Conservation (phyloP, 2,329 filamentous ascomycete genomes). For the Neofusicoccum laricinum region DNA sequence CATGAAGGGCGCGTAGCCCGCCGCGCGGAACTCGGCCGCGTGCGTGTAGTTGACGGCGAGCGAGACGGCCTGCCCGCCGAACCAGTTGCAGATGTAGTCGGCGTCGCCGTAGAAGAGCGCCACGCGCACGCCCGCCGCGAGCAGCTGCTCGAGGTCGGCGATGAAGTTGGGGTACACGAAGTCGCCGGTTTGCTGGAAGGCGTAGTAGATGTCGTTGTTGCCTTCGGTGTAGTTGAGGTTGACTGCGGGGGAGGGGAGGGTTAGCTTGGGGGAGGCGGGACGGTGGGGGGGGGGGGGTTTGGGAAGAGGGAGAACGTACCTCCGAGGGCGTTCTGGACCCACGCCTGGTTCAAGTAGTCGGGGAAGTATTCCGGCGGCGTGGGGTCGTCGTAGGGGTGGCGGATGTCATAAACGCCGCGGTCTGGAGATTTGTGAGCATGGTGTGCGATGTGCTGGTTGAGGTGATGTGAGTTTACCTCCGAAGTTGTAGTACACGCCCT, state of each 20-base stretch:
- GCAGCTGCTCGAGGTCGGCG: conserved; percentile 40
- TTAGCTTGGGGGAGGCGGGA: too few species aligned
- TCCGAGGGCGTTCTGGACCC: conserved; percentile 59
- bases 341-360: conserved; percentile 62
- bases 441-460: conserved; percentile 24
- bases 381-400: conserved; percentile 54
- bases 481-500: conserved; percentile 55
- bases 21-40: conserved; percentile 25
- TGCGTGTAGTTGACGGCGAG: conserved; percentile 37
- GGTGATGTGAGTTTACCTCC: conserved; percentile 39
- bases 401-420: conserved; percentile 58
- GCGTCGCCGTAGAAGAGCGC: conserved; percentile 35
- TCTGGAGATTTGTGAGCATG: conserved; percentile 18
- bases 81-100: conserved; percentile 39
- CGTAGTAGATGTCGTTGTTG: conserved; percentile 49
- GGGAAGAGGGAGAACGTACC: neutral
- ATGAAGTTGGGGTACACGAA: conserved; percentile 61
- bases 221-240: conserved; percentile 58
- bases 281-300: too few species aligned
- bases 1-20: conserved; percentile 32
- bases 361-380: conserved; percentile 62
- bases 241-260: conserved; percentile 29
- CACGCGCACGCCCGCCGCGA: conserved; percentile 38
- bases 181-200: conserved; percentile 50
- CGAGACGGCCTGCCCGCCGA: conserved; percentile 29